These are phyloP conservation scores for Lophiotrema nucula DNA, from an alignment of 495 filamentous ascomycete genomes.

Conservation along the genomic window DNA sequence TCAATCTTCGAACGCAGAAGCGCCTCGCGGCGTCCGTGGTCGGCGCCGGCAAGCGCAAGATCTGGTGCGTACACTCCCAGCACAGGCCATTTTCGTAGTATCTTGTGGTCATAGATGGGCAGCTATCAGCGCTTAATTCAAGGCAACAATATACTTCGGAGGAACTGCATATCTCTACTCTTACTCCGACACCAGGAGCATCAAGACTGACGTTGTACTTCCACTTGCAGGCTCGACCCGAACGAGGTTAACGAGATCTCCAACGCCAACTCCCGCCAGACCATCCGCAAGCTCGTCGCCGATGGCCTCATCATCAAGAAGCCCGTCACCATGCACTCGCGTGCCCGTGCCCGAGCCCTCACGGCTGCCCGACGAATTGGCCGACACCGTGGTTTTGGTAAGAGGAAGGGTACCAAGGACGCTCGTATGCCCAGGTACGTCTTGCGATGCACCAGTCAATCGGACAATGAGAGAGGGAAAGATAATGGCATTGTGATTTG, in stretches of 20 bases:
- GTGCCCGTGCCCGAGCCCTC: slow-evolving; percentile 87
- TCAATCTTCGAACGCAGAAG: slow-evolving; percentile 99
- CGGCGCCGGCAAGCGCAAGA: slow-evolving; percentile 98
- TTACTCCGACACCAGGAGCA: no score
- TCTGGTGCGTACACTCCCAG: no score
- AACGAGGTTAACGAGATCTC: slow-evolving; percentile 99
- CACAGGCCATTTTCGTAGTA: no score
- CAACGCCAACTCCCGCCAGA: slow-evolving; percentile 99
- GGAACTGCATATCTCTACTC: no score
- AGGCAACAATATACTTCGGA: no score
- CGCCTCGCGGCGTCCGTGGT: slow-evolving; percentile 97
- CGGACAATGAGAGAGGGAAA: no score
- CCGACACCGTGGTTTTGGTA: slow-evolving; percentile 97
- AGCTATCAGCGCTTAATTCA: no score
- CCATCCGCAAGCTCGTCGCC: slow-evolving; percentile 98
- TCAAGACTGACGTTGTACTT: no score
- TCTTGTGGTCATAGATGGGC: no score
- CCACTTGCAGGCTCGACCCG: no score
- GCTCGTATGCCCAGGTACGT: slow-evolving; percentile 97
- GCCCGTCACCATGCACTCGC: slow-evolving; percentile 99
- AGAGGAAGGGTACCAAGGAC: slow-evolving; percentile 99
- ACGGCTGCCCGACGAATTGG: slow-evolving; percentile 86
- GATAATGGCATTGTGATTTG: no score
- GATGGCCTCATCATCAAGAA: slow-evolving; percentile 99
- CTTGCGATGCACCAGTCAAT: no score